Conservation (phyloP, 1,284 basidiomycete genomes). For the Leccinum angustisporum region DNA sequence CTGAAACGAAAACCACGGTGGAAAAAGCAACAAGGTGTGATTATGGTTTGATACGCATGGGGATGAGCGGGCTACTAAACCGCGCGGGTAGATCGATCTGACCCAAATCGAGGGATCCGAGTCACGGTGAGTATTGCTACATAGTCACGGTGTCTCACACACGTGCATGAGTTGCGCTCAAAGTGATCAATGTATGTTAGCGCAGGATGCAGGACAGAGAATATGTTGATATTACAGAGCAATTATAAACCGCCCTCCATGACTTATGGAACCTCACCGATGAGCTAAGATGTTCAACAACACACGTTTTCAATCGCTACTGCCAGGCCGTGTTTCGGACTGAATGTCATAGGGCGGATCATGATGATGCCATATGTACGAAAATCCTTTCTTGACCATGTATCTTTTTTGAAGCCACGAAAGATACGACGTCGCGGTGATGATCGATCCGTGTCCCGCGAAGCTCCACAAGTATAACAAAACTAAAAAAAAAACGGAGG, state of each 20-base stretch:
- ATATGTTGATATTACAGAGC: background rate
- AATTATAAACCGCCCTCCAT: background rate
- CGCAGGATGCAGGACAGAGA: background rate
- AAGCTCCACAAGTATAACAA: background rate
- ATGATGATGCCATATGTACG: background rate
- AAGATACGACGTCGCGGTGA: background rate
- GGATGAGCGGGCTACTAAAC: background rate
- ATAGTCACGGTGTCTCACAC: background rate
- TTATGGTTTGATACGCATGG: background rate
- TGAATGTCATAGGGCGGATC: background rate
- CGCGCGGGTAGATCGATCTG: background rate
- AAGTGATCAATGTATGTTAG: background rate
- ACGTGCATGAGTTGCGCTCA: background rate
- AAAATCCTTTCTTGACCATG: background rate
- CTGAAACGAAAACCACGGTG: background rate
- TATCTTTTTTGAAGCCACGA: background rate
- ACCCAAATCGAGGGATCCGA: background rate
- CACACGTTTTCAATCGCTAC: background rate
- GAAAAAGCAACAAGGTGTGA: background rate
- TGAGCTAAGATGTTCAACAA: background rate
- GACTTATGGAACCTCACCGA: background rate
- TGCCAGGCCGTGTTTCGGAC: background rate
- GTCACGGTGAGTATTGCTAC: background rate
- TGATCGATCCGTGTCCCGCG: background rate
- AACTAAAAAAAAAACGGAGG: background rate